A percentile compares a stretch with the other conserved stretches of the same genome.
phyloP scores from a whole-genome alignment of 1,139 yeast species.

The Candida pseudoviswanathii region DNA sequence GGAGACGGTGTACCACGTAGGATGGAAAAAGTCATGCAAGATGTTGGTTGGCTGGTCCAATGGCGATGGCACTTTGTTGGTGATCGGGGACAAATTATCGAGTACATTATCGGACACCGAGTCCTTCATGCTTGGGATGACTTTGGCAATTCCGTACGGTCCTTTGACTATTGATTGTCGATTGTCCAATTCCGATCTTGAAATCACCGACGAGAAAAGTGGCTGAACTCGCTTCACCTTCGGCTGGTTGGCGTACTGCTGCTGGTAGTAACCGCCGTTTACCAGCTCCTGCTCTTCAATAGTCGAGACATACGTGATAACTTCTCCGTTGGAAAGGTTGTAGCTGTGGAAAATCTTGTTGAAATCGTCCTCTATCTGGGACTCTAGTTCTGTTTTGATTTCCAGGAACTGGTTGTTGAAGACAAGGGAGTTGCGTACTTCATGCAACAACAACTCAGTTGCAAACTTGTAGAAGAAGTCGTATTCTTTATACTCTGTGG shows the following conservation, averaged over 20 bases:
- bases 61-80: constrained; percentile 53
- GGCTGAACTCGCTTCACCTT: constrained; percentile 50
- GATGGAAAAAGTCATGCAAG: constrained; percentile 74
- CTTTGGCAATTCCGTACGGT: constrained; percentile 57
- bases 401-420: constrained; percentile 14
- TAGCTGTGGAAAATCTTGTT: constrained; percentile 64
- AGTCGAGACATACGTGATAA: constrained; percentile 42
- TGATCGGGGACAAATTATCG: constrained; percentile 53
- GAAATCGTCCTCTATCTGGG: constrained; percentile 54
- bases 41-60: constrained; percentile 73
- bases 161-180: constrained; percentile 63
- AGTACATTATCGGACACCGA: constrained; percentile 37
- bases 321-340: constrained; percentile 64
- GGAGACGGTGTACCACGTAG: constrained; percentile 83
- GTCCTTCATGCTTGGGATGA: constrained; percentile 52
- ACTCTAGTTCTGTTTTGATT: constrained; percentile 31
- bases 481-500: constrained; percentile 55
- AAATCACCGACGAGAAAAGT: constrained; percentile 65
- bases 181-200: constrained; percentile 67
- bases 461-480: constrained; percentile 73
- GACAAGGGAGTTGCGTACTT: constrained; percentile 50
- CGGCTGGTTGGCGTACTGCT: constrained; percentile 24
- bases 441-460: constrained; percentile 72
- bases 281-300: constrained; percentile 30
- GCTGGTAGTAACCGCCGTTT: constrained; percentile 19